phyloP scores from a whole-genome alignment of 129 eudicot genomes.

The Escallonia rubra region DNA sequence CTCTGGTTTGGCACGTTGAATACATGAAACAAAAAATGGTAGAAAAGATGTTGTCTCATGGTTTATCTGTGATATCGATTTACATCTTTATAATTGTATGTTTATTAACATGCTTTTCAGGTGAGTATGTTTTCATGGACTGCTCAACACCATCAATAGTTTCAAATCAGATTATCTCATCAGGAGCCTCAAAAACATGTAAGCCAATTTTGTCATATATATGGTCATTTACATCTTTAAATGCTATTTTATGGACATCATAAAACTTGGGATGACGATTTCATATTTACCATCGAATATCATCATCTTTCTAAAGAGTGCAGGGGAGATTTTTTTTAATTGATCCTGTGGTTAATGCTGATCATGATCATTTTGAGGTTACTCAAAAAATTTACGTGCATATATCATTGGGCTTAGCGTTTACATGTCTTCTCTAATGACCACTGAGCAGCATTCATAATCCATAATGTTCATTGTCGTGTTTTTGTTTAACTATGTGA shows the following conservation, averaged over 20 bases:
- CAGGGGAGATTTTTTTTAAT: no score
- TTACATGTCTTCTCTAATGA: neutral
- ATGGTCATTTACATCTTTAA: neutral
- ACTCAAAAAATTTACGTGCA: neutral
- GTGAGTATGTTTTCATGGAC: conserved; percentile 89
- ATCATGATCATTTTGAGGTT: neutral
- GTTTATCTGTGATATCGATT: neutral
- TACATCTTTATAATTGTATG: neutral
- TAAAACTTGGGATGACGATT: neutral
- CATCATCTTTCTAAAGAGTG: no score
- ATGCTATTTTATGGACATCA: neutral
- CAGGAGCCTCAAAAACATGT: conserved; percentile 67
- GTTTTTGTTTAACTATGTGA: no score
- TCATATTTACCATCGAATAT: no score
- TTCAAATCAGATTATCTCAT: conserved; percentile 69
- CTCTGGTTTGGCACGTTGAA: neutral
- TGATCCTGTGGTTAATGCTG: neutral
- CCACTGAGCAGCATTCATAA: neutral
- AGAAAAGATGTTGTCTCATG: neutral
- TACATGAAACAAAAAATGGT: neutral
- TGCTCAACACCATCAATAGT: conserved; percentile 53
- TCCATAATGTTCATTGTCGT: no score
- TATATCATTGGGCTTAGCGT: neutral
- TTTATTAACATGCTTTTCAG: conserved; percentile 30
- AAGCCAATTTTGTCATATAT: conserved; percentile 18